Conservation (phyloP, 208 protist species). For the Leishmania mexicana region DNA sequence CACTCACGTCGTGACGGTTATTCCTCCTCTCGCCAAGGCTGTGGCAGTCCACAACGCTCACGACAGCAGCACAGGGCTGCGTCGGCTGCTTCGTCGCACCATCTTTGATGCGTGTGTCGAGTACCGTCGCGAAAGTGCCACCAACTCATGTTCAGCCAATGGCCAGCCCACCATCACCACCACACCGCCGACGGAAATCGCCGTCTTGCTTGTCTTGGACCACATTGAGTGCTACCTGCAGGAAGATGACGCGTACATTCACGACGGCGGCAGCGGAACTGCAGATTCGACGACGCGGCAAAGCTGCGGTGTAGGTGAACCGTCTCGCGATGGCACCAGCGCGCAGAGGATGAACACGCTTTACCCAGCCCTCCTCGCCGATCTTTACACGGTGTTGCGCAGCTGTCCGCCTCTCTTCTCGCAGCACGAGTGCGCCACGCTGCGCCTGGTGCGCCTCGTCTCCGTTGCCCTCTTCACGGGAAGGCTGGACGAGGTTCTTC, state of each 20-base stretch:
- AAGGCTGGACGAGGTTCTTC: constrained; percentile 40
- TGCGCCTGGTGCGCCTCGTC: constrained; percentile 35
- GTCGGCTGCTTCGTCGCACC: constrained; percentile 40
- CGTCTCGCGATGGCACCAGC: neutral
- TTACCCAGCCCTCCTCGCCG: constrained; percentile 49
- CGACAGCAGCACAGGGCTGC: constrained; percentile 55
- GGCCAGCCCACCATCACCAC: neutral
- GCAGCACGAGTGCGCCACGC: constrained; percentile 22
- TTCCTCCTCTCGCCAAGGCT: constrained; percentile 34
- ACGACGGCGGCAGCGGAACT: neutral
- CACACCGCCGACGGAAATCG: neutral
- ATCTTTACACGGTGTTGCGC: constrained; percentile 62
- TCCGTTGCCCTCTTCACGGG: constrained; percentile 57
- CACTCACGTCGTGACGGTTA: constrained; percentile 24
- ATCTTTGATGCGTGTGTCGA: constrained; percentile 15
- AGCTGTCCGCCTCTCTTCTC: constrained; percentile 41
- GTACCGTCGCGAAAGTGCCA: neutral
- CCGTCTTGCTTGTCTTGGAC: constrained; percentile 63
- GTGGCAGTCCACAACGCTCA: constrained; percentile 31
- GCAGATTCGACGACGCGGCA: neutral
- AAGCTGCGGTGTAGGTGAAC: constrained; percentile 3
- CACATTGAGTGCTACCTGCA: constrained; percentile 66
- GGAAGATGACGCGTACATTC: constrained; percentile 3
- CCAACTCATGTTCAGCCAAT: neutral
- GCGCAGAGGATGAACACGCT: constrained; percentile 8